These are phyloP conservation scores for Rhodomyrtus psidioides DNA, from an alignment of 441 rosid species.

Conservation along the genomic window DNA sequence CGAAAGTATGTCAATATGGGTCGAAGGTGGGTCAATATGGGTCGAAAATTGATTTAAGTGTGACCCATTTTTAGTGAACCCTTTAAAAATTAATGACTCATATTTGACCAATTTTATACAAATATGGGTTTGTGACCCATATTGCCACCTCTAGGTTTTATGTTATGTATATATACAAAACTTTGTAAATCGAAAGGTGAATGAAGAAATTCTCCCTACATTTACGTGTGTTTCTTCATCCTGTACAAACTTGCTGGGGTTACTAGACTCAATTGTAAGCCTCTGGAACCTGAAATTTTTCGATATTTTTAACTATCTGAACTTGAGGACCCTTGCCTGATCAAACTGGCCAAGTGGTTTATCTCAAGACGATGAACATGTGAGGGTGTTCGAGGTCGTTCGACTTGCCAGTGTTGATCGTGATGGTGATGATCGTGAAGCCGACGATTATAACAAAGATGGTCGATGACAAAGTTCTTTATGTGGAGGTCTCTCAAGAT, in stretches of 20 bases:
- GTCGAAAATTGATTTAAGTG: too few species aligned
- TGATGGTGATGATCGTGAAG: neutral
- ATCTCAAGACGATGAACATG: constrained; percentile 16
- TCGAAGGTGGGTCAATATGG: too few species aligned
- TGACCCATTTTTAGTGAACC: too few species aligned
- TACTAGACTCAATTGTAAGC: neutral
- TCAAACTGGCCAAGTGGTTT: constrained; percentile 3
- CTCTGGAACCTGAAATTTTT: neutral
- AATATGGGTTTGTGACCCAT: too few species aligned
- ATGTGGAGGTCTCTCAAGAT: constrained; percentile 5
- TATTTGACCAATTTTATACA: too few species aligned
- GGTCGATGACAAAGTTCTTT: constrained; percentile 11
- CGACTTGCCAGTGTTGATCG: constrained; percentile 14
- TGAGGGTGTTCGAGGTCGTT: constrained; percentile 5
- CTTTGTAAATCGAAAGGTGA: too few species aligned
- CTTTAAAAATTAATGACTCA: too few species aligned
- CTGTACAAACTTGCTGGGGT: neutral
- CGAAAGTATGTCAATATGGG: too few species aligned
- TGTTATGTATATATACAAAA: too few species aligned
- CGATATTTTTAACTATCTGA: neutral
- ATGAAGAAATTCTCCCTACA: too few species aligned
- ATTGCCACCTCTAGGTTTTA: too few species aligned
- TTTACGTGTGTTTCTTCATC: too few species aligned
- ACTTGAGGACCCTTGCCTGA: constrained; percentile 6
- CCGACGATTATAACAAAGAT: constrained; percentile 3